A percentile compares a stretch with the other conserved stretches of the same genome.
These are phyloP conservation scores for Boeremia lycopersici DNA, from an alignment of 2,329 filamentous ascomycete species.

Conservation along the genomic window DNA sequence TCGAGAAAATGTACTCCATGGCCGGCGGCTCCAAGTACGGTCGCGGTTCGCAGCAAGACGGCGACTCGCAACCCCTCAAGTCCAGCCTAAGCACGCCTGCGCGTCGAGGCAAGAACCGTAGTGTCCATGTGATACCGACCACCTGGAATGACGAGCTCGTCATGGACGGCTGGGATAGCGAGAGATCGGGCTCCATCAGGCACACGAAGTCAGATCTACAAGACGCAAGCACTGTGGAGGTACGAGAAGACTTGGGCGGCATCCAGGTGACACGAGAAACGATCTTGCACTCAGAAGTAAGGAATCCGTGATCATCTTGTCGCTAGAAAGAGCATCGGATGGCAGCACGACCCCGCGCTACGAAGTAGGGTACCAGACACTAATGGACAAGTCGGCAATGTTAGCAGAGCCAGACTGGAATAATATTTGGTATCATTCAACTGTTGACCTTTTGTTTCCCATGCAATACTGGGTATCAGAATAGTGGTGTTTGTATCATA, in stretches of 20 bases:
- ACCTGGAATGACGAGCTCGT: slow-evolving; percentile 12
- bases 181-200: slow-evolving; percentile 1
- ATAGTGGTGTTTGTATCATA: neutral
- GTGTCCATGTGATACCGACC: slow-evolving; percentile 7
- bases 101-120: neutral
- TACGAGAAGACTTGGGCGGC: neutral
- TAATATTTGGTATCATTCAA: neutral
- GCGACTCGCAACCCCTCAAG: slow-evolving; percentile 16
- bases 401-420: neutral
- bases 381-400: neutral
- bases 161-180: slow-evolving; percentile 10
- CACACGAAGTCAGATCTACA: neutral
- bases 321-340: neutral
- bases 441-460: neutral
- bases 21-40: slow-evolving; percentile 3
- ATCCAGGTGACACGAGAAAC: slow-evolving; percentile 13
- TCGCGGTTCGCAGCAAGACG: neutral
- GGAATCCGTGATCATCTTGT: neutral
- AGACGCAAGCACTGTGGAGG: neutral
- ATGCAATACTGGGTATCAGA: neutral
- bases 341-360: neutral
- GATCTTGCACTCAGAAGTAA: slow-evolving; percentile 1
- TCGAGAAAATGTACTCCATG: slow-evolving; percentile 15
- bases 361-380: neutral
- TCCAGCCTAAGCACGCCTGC: neutral